Conservation (phyloP, 2,329 filamentous ascomycete species). For the Aspergillus terreus region DNA sequence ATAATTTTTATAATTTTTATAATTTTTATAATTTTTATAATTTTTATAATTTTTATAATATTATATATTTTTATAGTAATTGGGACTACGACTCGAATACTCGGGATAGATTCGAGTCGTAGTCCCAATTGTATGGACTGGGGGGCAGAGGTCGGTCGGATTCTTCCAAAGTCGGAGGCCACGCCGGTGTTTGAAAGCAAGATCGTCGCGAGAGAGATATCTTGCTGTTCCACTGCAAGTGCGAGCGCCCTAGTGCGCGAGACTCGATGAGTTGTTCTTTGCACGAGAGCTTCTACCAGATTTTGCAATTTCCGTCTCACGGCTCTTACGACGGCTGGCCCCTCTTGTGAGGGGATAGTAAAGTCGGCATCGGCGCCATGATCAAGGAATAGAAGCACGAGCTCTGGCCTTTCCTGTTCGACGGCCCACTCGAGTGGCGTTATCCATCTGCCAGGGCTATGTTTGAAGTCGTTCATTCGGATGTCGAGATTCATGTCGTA, state of each 20-base stretch:
- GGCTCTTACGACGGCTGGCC: constrained; percentile 1
- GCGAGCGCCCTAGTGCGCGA: constrained; percentile 4
- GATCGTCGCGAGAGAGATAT: background rate
- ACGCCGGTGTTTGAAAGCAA: background rate
- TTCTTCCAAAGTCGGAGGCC: constrained; percentile 14
- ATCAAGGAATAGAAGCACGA: constrained; percentile 5
- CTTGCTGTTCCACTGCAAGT: constrained; percentile 2
- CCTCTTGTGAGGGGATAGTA: background rate
- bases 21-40: no score
- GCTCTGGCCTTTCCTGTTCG: constrained; percentile 6
- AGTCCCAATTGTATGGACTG: constrained; percentile 3
- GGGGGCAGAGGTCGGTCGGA: constrained; percentile 13
- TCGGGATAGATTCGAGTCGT: constrained; percentile 1
- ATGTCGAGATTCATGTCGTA: constrained; percentile 5
- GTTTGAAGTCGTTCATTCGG: constrained; percentile 1
- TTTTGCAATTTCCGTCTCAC: background rate
- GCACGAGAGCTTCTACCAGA: constrained; percentile 3
- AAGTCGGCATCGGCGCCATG: constrained; percentile 5
- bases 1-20: no score
- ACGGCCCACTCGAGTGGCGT: constrained; percentile 13
- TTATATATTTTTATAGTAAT: no score
- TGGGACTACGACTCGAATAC: background rate
- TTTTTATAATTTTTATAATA: no score
- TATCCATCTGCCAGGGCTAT: constrained; percentile 1
- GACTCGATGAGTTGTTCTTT: constrained; percentile 3